These are phyloP conservation scores for Schizosaccharomyces versatilis DNA, from an alignment of 1,139 yeast species.

Conservation along the genomic window DNA sequence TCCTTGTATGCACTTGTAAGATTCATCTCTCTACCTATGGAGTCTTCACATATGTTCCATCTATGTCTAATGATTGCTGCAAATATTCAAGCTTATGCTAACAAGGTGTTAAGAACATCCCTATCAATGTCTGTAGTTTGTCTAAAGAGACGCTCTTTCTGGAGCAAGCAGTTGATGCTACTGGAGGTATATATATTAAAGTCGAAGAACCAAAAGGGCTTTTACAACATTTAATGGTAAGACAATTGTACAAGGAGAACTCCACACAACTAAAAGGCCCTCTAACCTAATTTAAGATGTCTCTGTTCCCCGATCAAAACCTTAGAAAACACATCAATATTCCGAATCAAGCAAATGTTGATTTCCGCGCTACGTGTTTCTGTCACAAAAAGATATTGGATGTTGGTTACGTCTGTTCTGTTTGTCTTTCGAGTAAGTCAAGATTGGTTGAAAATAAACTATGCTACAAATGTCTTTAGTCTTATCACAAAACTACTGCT, in stretches of 20 bases:
- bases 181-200: conserved; percentile 66
- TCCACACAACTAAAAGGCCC: background rate
- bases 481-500: background rate
- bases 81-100: background rate
- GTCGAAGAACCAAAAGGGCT: conserved; percentile 57
- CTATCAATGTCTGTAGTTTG: conserved; percentile 25
- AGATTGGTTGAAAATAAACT: no score
- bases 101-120: background rate
- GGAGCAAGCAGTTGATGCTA: conserved; percentile 92
- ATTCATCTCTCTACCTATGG: no score
- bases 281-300: conserved; percentile 16
- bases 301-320: conserved; percentile 66
- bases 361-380: conserved; percentile 86
- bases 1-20: background rate
- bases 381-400: conserved; percentile 75
- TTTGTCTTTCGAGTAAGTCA: conserved; percentile 32
- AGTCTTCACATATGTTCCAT: no score
- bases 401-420: conserved; percentile 85
- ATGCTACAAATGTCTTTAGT: no score
- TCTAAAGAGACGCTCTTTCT: conserved; percentile 60
- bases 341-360: conserved; percentile 72
- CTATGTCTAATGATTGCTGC: no score
- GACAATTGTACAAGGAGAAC: background rate
- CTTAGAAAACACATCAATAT: conserved; percentile 50
- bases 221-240: conserved; percentile 41